phyloP scores from a whole-genome alignment of 257 asterid genomes.

The Solanum stenotomum region DNA sequence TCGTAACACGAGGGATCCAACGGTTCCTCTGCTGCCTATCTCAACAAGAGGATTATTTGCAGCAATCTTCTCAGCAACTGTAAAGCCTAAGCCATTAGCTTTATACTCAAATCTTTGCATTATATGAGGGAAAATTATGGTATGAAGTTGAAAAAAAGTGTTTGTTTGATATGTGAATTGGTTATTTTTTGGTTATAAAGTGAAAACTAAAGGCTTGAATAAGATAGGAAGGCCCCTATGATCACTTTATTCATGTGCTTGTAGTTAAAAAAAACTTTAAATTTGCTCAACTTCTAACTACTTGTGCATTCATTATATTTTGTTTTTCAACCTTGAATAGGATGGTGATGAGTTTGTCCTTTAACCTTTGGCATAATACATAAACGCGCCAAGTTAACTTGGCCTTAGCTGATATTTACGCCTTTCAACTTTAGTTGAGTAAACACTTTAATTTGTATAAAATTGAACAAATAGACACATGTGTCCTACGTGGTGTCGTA shows the following conservation, averaged over 20 bases:
- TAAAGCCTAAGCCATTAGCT: background rate
- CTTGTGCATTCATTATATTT: slow-evolving; percentile 7
- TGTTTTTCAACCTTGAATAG: background rate
- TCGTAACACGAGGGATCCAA: slow-evolving; percentile 30
- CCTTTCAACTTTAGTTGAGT: fast-evolving
- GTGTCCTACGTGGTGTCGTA: fast-evolving
- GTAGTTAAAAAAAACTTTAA: slow-evolving; percentile 28
- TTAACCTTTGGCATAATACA: background rate
- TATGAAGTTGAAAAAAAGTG: background rate
- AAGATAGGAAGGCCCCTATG: slow-evolving; percentile 18
- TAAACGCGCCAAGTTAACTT: background rate
- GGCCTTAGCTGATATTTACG: background rate
- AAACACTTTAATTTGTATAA: background rate
- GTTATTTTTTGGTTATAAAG: slow-evolving; percentile 18
- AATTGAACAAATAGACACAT: too few species aligned
- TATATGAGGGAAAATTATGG: background rate
- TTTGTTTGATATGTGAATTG: background rate
- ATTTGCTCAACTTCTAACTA: slow-evolving; percentile 25
- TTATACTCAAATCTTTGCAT: background rate
- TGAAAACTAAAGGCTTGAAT: slow-evolving; percentile 1
- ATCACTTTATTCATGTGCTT: slow-evolving; percentile 58
- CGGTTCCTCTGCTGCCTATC: slow-evolving; percentile 35
- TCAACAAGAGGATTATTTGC: slow-evolving; percentile 29
- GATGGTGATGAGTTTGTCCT: background rate
- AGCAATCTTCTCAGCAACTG: slow-evolving; percentile 12